phyloP scores from a whole-genome alignment of 805 yeast genomes.

The Candida berthetii region DNA sequence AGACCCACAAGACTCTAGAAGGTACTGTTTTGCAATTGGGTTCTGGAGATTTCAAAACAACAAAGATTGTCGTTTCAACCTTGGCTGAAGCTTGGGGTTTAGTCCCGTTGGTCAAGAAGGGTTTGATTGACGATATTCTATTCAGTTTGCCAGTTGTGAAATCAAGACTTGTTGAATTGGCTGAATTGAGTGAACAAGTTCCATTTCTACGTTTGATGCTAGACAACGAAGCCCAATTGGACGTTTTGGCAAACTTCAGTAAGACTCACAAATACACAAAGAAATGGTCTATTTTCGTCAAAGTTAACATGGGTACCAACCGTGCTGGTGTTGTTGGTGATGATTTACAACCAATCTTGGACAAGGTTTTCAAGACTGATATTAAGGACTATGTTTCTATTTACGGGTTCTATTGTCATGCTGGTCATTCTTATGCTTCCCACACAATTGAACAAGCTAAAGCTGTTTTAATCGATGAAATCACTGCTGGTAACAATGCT shows the following conservation, averaged over 20 bases:
- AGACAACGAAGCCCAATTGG: conserved; percentile 54
- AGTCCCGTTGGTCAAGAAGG: conserved; percentile 30
- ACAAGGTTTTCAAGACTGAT: conserved; percentile 20
- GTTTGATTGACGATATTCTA: conserved; percentile 26
- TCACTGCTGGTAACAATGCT: conserved; percentile 50
- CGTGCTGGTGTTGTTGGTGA: conserved; percentile 52
- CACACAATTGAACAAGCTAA: conserved; percentile 39
- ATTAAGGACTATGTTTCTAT: conserved; percentile 31
- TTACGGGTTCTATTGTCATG: conserved; percentile 73
- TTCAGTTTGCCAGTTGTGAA: conserved; percentile 25
- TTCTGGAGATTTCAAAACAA: conserved; percentile 24
- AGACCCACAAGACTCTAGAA: conserved; percentile 66
- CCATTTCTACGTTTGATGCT: conserved; percentile 48
- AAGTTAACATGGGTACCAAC: conserved; percentile 65
- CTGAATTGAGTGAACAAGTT: conserved; percentile 33
- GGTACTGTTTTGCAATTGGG: conserved; percentile 54
- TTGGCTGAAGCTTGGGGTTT: conserved; percentile 58
- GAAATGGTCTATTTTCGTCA: conserved; percentile 61
- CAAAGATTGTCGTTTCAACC: conserved; percentile 60
- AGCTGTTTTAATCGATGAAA: conserved; percentile 45
- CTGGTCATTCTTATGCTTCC: conserved; percentile 67
- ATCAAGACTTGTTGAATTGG: conserved; percentile 24
- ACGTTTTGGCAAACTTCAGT: conserved; percentile 34
- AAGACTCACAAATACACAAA: conserved; percentile 14
- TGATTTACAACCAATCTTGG: conserved; percentile 30